Percentiles rank a stretch among this genome's conserved stretches.
phyloP scores from a whole-genome alignment of 495 filamentous ascomycete genomes.

The Penicillium canescens region DNA sequence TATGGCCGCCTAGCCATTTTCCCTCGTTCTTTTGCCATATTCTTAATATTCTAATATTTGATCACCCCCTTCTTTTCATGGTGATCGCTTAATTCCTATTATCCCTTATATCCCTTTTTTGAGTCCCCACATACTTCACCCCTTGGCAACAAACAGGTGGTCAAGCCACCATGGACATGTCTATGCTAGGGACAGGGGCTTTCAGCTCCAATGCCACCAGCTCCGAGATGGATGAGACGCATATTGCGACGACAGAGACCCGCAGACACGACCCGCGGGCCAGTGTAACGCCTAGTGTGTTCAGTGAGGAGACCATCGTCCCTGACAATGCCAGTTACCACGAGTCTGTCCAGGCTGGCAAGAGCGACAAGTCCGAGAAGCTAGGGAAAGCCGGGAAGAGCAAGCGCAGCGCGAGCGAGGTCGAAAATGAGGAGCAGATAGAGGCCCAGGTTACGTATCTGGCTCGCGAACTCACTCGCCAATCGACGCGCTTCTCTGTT shows the following conservation, averaged over 20 bases:
- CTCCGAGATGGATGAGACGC: constrained; percentile 8
- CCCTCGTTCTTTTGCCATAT: constrained; percentile 2
- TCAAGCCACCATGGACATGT: constrained; percentile 18
- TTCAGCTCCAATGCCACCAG: constrained; percentile 35
- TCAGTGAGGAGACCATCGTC: constrained; percentile 32
- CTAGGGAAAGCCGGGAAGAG: too few species aligned
- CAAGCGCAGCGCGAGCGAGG: not conserved
- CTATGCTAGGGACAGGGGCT: constrained; percentile 40
- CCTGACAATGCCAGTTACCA: not conserved
- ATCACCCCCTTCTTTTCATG: constrained; percentile 12
- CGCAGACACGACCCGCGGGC: constrained; percentile 21
- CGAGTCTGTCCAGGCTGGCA: too few species aligned
- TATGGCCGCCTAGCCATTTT: not conserved
- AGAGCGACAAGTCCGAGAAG: constrained; percentile 18
- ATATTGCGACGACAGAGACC: constrained; percentile 13
- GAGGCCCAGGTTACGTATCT: constrained; percentile 45
- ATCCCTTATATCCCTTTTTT: constrained; percentile 11
- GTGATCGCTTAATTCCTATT: constrained; percentile 12
- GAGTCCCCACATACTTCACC: not conserved
- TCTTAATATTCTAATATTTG: constrained; percentile 1
- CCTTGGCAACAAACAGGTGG: constrained; percentile 3
- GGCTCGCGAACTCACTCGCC: constrained; percentile 48
- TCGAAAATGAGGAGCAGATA: constrained; percentile 30
- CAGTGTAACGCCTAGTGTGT: constrained; percentile 20
- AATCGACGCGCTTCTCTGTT: constrained; percentile 42